These are phyloP conservation scores for Paraphoma chrysanthemicola DNA, from an alignment of 2,329 filamentous ascomycete genomes.

Conservation along the genomic window DNA sequence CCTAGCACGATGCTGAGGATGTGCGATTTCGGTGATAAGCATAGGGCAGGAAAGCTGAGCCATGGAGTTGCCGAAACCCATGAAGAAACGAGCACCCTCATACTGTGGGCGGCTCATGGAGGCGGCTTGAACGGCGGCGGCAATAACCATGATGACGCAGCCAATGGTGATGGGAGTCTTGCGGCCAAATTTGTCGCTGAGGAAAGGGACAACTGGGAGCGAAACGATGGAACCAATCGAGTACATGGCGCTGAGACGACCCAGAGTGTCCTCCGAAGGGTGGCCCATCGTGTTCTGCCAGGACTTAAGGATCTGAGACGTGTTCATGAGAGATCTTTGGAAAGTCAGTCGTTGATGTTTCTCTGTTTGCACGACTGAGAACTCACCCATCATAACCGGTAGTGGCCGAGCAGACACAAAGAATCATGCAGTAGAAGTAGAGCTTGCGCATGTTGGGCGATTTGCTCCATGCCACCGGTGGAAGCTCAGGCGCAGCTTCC, in stretches of 20 bases:
- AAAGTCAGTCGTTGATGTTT: constrained; percentile 1
- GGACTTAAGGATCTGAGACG: constrained; percentile 36
- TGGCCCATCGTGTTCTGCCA: constrained; percentile 42
- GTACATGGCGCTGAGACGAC: constrained; percentile 50
- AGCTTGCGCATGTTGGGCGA: constrained; percentile 54
- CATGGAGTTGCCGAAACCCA: constrained; percentile 72
- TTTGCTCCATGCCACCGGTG: constrained; percentile 11
- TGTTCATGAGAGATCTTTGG: constrained; percentile 9
- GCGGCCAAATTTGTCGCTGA: constrained; percentile 49
- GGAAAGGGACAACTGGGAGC: constrained; percentile 29
- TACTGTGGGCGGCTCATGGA: constrained; percentile 50
- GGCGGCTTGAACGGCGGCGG: constrained; percentile 27
- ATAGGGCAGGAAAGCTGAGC: constrained; percentile 70
- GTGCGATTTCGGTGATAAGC: constrained; percentile 70
- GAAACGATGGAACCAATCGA: constrained; percentile 39
- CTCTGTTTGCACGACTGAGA: background rate
- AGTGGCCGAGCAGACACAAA: constrained; percentile 60
- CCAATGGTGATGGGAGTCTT: constrained; percentile 44
- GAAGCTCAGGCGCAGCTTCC: constrained; percentile 17
- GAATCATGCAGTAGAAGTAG: constrained; percentile 58
- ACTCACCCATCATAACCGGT: constrained; percentile 60
- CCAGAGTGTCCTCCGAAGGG: constrained; percentile 42
- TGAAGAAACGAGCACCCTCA: constrained; percentile 61
- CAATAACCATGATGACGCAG: constrained; percentile 50
- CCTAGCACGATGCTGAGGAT: constrained; percentile 71